Base-by-base conservation (phyloP, 2,329 filamentous ascomycete species). In the Xylaria digitata region DNA sequence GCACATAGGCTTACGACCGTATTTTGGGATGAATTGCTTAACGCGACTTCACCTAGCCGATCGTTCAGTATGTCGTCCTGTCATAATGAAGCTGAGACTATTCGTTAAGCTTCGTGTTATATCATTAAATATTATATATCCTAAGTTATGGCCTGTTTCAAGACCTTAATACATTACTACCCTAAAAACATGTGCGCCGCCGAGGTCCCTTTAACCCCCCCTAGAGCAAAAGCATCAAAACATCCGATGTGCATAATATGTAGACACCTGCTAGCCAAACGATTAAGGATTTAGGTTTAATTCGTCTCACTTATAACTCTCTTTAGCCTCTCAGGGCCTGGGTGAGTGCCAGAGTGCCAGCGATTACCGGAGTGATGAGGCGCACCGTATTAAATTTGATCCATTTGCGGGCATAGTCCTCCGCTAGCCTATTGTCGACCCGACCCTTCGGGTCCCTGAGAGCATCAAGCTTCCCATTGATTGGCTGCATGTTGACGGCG, bases 401-500 rank as follows among this genome's bases (percentile, higher is more conserved):
- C 79, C 79, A 80, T 54, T 72, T 71, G 32, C 77, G 72, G 11
- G 77, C 77, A 64, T 74, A 77, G 11, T 30, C 70, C 74, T 80
- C 78, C 0, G 78, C 78, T 45, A 75, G 54, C 32, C 68, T 73
- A 6, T 58, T 45, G 60, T 77, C 75, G 9, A 72, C 72, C 9
- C 49, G 54, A 26, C 60, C 72, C 62, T 71, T 70, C 4, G 69
- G 59, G n/a, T 73, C 70, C 43, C 63, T 56, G 61, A 84, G 73
- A 17, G 77, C 80, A 63, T 82, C 81, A n/a, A 85, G 66, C 74
- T 82, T 81, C 64, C 80, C 79, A 63, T 85, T 85, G 69, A 85
- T 70, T 26, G 83, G 83, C 78, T 85, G 82, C 82, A 85, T 83
- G 65, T 85, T 85, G 19, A 82, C 61, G 1, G 83, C 83, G 13